phyloP scores from a whole-genome alignment of 306 rosid genomes.

The Dalbergia cochinchinensis region DNA sequence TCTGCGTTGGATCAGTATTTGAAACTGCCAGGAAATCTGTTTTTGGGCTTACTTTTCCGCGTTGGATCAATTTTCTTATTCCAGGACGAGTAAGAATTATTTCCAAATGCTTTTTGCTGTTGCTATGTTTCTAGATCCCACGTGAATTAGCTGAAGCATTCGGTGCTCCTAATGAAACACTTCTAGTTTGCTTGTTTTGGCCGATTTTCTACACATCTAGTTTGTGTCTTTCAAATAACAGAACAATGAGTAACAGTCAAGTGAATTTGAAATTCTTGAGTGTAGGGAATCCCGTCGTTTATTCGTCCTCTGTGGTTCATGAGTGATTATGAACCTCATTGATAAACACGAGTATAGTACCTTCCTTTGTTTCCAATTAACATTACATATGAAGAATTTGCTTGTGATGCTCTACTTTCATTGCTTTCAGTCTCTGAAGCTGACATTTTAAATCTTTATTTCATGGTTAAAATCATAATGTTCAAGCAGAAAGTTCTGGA shows the following conservation, averaged over 20 bases:
- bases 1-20: neutral
- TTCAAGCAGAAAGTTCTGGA: constrained; percentile 4
- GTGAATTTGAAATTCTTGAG: constrained; percentile 1
- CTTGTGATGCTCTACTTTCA: constrained; percentile 22
- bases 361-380: neutral
- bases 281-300: neutral
- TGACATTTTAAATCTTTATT: constrained; percentile 4
- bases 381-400: constrained; percentile 11
- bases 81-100: neutral
- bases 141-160: neutral
- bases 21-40: too few relatives aligned
- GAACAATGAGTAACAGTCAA: constrained; percentile 1
- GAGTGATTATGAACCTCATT: neutral
- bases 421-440: constrained; percentile 5
- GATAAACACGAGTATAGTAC: neutral
- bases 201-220: neutral
- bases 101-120: neutral
- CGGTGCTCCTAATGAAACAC: neutral
- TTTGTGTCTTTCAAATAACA: constrained; percentile 3
- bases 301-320: neutral
- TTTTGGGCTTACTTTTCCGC: neutral
- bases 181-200: neutral
- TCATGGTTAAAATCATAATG: neutral
- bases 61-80: neutral
- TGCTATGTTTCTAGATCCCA: neutral